Conservation (phyloP, 2,329 filamentous ascomycete genomes). For the Cladobotryum mycophilum region DNA sequence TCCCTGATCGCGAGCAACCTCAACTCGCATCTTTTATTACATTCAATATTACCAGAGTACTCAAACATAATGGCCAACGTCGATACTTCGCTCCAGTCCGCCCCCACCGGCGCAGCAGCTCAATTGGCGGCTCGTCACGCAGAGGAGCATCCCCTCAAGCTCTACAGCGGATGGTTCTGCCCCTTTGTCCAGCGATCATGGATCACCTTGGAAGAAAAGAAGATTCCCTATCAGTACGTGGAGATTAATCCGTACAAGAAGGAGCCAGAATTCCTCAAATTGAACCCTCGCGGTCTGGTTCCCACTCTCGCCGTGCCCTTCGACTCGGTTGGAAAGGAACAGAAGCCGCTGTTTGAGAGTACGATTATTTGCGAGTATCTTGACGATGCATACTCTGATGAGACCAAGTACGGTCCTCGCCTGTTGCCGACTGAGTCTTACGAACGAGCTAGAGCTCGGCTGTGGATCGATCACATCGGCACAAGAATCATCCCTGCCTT, state of each 20-base stretch:
- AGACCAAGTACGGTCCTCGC: slow-evolving; percentile 32
- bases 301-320: slow-evolving; percentile 56
- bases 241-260: slow-evolving; percentile 78
- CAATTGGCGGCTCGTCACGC: slow-evolving; percentile 40
- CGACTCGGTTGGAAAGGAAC: slow-evolving; percentile 18
- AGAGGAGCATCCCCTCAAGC: slow-evolving; percentile 48
- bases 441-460: slow-evolving; percentile 55
- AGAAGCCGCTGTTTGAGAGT: slow-evolving; percentile 65
- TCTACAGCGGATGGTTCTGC: slow-evolving; percentile 73
- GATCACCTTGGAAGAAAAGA: slow-evolving; percentile 68
- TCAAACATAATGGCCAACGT: slow-evolving; percentile 34
- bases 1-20: too few relatives aligned
- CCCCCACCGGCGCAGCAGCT: slow-evolving; percentile 45
- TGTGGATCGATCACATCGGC: slow-evolving; percentile 70
- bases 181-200: slow-evolving; percentile 64
- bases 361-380: slow-evolving; percentile 69
- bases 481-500: slow-evolving; percentile 62
- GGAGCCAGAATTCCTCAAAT: slow-evolving; percentile 55
- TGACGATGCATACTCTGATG: slow-evolving; percentile 59
- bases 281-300: slow-evolving; percentile 71
- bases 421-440: slow-evolving; percentile 59
- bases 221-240: slow-evolving; percentile 66
- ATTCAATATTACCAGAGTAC: too few relatives aligned
- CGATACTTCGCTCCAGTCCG: slow-evolving; percentile 42
- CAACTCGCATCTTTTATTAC: too few relatives aligned